phyloP scores from a whole-genome alignment of 2,329 filamentous ascomycete genomes.

The Exophiala sp. region DNA sequence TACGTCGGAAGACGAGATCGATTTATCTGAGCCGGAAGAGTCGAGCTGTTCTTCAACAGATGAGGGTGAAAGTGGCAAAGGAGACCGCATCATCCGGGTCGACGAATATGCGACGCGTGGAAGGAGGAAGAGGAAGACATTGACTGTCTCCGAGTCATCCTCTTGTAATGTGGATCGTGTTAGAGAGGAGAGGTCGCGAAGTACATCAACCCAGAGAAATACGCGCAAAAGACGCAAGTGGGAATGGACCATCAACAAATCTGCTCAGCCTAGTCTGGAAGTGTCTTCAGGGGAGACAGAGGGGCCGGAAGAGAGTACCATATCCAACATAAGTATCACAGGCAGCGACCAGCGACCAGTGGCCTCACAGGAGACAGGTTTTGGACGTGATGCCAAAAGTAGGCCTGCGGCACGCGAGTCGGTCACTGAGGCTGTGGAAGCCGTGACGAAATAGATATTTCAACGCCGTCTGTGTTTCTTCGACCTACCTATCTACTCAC shows the following conservation, averaged over 20 bases:
- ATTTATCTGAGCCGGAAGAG: slow-evolving; percentile 16
- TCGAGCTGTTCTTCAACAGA: slow-evolving; percentile 3
- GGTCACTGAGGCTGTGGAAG: no score
- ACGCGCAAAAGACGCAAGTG: slow-evolving; percentile 24
- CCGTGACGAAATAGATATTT: no score
- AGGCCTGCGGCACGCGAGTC: no score
- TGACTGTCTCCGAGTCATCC: not conserved
- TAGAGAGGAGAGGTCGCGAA: slow-evolving; percentile 7
- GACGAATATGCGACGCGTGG: slow-evolving; percentile 13
- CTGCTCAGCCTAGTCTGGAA: no score
- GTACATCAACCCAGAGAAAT: slow-evolving; percentile 7
- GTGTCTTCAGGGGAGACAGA: no score
- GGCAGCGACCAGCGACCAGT: no score
- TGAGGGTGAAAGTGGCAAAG: not conserved
- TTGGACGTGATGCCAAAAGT: no score
- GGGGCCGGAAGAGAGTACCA: no score
- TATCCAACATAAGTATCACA: no score
- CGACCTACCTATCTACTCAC: no score
- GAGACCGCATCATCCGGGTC: slow-evolving; percentile 3
- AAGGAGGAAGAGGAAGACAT: slow-evolving; percentile 20
- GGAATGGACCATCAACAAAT: slow-evolving; percentile 19
- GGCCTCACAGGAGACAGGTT: no score
- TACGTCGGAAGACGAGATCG: slow-evolving; percentile 23
- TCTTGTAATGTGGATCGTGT: slow-evolving; percentile 3
- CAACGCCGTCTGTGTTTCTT: no score